phyloP scores from a whole-genome alignment of 192 early-diverging fungal genomes.

The Backusella liffmaniae region DNA sequence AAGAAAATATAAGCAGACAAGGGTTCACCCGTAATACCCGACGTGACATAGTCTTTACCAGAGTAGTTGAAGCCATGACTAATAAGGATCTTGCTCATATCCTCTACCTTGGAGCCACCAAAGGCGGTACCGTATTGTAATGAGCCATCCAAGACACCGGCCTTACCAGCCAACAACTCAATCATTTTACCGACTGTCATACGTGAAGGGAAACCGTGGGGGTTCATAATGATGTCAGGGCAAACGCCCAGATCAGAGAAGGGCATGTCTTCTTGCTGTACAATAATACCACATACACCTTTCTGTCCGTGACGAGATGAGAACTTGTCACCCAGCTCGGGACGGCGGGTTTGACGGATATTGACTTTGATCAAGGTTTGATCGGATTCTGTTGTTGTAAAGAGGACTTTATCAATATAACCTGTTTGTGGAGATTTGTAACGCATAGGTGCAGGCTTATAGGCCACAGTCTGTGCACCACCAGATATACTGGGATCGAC shows the following conservation, averaged over 20 bases:
- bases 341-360: conserved; percentile 89
- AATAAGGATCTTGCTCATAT: conserved; percentile 92
- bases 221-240: conserved; percentile 99
- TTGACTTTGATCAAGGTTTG: conserved; percentile 89
- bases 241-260: conserved; percentile 87
- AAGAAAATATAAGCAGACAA: conserved; percentile 95
- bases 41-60: conserved; percentile 96
- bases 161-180: conserved; percentile 94
- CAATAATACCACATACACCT: conserved; percentile 95
- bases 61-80: conserved; percentile 94
- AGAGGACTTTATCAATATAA: conserved; percentile 88
- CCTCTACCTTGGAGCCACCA: conserved; percentile 92
- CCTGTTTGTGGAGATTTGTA: conserved; percentile 92
- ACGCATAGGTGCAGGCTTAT: conserved; percentile 69
- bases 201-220: conserved; percentile 97
- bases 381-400: conserved; percentile 92
- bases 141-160: conserved; percentile 87
- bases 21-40: conserved; percentile 87
- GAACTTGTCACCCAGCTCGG: conserved; percentile 98
- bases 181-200: conserved; percentile 99
- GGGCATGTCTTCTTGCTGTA: conserved; percentile 97
- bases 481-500: conserved; percentile 53
- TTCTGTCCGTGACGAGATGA: conserved; percentile 98
- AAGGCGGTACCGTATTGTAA: conserved; percentile 97
- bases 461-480: conserved; percentile 54